Evolutionary conservation across 345 rosid species (phyloP), one percentile per base, ranked within the genome.

Genomic region (Populus nigra): DNA sequence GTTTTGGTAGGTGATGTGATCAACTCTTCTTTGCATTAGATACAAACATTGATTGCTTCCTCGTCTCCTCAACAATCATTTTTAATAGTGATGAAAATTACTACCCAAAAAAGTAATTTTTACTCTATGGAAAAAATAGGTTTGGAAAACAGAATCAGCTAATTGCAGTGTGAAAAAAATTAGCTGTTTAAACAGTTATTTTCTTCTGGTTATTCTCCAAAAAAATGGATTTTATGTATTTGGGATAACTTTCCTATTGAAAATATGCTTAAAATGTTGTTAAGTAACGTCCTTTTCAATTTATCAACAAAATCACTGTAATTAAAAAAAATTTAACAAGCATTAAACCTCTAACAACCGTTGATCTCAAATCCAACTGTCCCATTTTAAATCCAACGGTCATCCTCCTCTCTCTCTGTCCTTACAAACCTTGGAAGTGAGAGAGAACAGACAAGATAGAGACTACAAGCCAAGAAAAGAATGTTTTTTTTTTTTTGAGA

Each of bases 351-450:
- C 18, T 27, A 18, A 23, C 41, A 38, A 29, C 73, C 68, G 53
- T 69, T 11, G 74, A 77, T 77, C 7, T 65, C 10, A 29, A 65
- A 35, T 31, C 43, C 78, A 75, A n/a, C 63, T 35, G 23, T 4
- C 29, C 49, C 5, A 69, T 16, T 43, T n/a, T 3, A 8, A 36
- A 41, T 39, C 43, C 9, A 23, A 47, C 74, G 80, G 80, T 62
- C 68, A 43, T 22, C 61, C 65, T 63, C 29, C 15, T n/a, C 2
- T 69, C 22, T 50, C 38, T 23, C 31, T 11, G 29, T 8, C 36
- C 71, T 23, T 49, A 25, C 47, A 67, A 68, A 36, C 41, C 20
- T 50, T 1, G 62, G 50, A 45, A 15, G 33, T 47, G n/a, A 63
- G 63, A 71, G 66, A 47, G 25, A n/a, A 22, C 2, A 29, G 1